Evolutionary conservation across 371 early-diverging fungal genomes (phyloP), one percentile per base, ranked within the genome.

Genomic region (Encephalitozoon romaleae): DNA sequence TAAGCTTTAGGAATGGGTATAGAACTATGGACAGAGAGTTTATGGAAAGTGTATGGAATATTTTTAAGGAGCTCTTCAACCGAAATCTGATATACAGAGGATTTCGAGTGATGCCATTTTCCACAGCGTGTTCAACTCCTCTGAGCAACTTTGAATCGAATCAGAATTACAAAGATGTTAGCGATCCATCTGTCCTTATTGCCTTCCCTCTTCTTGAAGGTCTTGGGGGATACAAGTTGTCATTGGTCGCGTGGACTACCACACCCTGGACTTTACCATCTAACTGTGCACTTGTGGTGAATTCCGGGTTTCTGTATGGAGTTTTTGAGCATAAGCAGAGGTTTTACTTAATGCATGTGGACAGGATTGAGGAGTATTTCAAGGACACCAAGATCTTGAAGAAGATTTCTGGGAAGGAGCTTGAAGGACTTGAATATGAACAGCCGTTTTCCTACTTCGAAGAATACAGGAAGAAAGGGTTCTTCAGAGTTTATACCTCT

Each of bases 231-330:
- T 26, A 77, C 66, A 88, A 92, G 63, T 90, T 91, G 21, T 84
- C 88, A 41, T 82, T 98, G 70, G 87, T 97, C 38, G 95, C 95
- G 1, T 99, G 98, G 98, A 99, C 99, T 25, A 98, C 99, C 52
- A 99, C 99, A 4, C 99, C 99, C 41, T 99, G 99, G 99, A 99
- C 99, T 15, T 86, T 99, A 67, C 98, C 98, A 32, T 90, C 91
- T 81, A 95, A 96, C 87, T 86, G 94, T 85, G 98, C 90, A 55
- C 88, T 98, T 0, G 90, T 91, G 82, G 93, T 96, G 52, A 88
- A 96, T 85, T 92, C 93, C 43, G 89, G 89, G 5, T 93, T 93
- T 83, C 91, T 91, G 64, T 98, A 98, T 83, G 87, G 91, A 81
- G 92, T 98, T 87, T 93, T 97, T 86, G 86, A 89, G 80, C 92